Conservation (phyloP, 371 early-diverging fungal species). For the Apophysomyces ossiformis region DNA sequence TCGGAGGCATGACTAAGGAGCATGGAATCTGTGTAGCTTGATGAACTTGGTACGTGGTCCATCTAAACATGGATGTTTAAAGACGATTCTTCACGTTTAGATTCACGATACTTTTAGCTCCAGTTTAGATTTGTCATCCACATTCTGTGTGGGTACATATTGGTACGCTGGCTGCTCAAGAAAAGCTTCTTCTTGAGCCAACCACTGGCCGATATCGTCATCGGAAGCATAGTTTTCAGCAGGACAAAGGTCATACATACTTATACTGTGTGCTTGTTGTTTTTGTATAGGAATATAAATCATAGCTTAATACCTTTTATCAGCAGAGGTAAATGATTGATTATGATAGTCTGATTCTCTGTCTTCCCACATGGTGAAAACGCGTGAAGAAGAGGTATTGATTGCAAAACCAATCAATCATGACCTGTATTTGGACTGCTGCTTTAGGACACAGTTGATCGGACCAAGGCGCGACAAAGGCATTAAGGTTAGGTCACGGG, state of each 20-base stretch:
- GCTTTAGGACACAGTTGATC: too few relatives aligned
- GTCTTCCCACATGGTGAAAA: too few relatives aligned
- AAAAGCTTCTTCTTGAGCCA: constrained; percentile 38
- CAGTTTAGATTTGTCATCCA: neutral
- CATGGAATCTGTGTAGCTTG: neutral
- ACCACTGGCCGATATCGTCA: constrained; percentile 28
- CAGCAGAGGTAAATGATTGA: too few relatives aligned
- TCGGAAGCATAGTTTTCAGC: neutral
- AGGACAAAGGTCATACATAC: neutral
- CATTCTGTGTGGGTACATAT: neutral
- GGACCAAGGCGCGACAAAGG: too few relatives aligned
- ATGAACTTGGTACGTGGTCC: neutral
- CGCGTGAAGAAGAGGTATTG: too few relatives aligned
- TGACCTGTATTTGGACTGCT: too few relatives aligned
- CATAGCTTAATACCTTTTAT: too few relatives aligned
- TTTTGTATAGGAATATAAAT: too few relatives aligned
- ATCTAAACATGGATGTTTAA: neutral
- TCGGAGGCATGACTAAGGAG: too few relatives aligned
- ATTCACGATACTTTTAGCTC: neutral
- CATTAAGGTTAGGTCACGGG: too few relatives aligned
- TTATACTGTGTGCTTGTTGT: neutral
- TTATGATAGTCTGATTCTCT: too few relatives aligned
- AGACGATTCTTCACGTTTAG: neutral
- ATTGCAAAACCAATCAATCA: too few relatives aligned
- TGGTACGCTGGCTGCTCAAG: constrained; percentile 9